Base-by-base conservation (phyloP, 495 filamentous ascomycete species). In the Cryomyces minteri region DNA sequence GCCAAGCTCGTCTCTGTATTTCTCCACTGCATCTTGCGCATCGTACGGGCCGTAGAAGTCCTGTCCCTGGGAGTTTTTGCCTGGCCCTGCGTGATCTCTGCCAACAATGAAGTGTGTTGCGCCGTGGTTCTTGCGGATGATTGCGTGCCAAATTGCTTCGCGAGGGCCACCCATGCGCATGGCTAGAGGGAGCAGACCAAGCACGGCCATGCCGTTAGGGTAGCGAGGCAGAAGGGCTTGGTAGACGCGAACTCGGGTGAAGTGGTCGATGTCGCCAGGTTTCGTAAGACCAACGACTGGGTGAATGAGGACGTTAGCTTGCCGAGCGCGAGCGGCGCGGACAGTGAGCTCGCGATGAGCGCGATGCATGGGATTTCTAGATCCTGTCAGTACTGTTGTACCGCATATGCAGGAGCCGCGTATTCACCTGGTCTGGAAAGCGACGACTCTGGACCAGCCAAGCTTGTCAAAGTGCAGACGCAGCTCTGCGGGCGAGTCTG, bases 151-250 rank as follows among this genome's bases (percentile, higher is more conserved):
- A 67, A 98, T 87, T 51, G 90, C 90, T 71, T 98, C 90, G 52
- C 90, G 83, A 43, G 90, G 90, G 54, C 90, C 90, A 54, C 87
- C 90, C 90, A 98, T 98, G 58, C 90, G 83, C 90, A 98, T 98
- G 50, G 90, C 90, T 43, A 98, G 71, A 39, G 88, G 87, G 4
- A 98, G 74, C 34, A 98, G 83, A 67, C 87, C 90, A 51, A 98
- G 81, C 38, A 93, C 87, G 47, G 90, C 90, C 90, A 98, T 98
- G 53, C 90, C 90, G 62, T 96, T 98, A 59, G 90, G 90, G 68
- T 98, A 98, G 56, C 92, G 79, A 48, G 90, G 90, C 32, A 98
- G 79, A 32, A 98, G 80, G 9, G 88, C 88, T 71, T 95, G 80
- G 73, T 98, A 98, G 52, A 94, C 90, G 51, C 90, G 86, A 53